Base-by-base conservation (phyloP, 352 stramenopile species). In the Globisporangium mamillatum region DNA sequence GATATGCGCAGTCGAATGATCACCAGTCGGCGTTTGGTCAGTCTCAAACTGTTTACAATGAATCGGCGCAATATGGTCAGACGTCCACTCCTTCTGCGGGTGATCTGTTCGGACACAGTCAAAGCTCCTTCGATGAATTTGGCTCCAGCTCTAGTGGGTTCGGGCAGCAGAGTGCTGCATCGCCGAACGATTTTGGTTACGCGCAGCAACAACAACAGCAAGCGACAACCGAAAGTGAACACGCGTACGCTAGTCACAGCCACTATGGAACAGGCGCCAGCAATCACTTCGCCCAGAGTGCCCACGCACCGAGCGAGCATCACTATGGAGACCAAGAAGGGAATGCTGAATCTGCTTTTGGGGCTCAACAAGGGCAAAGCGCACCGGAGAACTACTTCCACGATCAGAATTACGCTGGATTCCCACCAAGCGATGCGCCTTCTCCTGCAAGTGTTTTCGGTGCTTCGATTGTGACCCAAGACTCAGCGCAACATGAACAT, bases 51-150 rank as follows among this genome's bases (percentile, higher is more conserved):
- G 61, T 64, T 36, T 70, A 52, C 53, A 68, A 34, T 46, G 50
- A 46, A 10, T 63, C 67, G 0, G 60, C 69, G 25, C 67, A 78
- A 9, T 80, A 81, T 67, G 62, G 54, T 32, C 74, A 72, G 60
- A 24, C 53, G 64, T 46, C 36, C n/a, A 50, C 69, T 50, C 18
- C 73, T 54, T 74, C 72, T 53, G 66, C 66, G 6, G 64, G 70
- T 62, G 60, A 70, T 57, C 58, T 67, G 8, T 84, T 83, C 70
- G 70, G 67, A 8, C 67, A 74, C 20, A 62, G 46, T 56, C 54
- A 46, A 54, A 61, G 73, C 48, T 64, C 56, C 16, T 61, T 63
- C 18, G 56, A 70, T n/a, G 50, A 48, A 1, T 66, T 63, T 32
- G 63, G 57, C 44, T 55, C 67, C 5, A 63, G 38, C n/a, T 59